Evolutionary conservation across 2,329 filamentous ascomycete genomes (phyloP).

Genomic region (Aspergillus fischeri): DNA sequence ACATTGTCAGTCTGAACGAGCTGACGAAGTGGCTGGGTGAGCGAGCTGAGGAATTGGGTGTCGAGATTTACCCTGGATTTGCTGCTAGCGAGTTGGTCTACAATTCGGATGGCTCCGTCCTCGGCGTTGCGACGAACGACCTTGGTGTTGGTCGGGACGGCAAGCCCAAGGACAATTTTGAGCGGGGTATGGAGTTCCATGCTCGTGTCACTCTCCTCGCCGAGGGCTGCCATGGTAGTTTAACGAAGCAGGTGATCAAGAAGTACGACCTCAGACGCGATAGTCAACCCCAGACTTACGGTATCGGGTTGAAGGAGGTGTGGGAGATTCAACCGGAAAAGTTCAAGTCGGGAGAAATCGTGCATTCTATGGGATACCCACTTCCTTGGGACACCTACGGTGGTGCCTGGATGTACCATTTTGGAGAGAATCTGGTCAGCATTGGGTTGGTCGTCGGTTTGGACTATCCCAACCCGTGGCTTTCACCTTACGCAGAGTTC

Average conservation of each 20-base stretch:
- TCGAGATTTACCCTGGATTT: constrained; percentile 95
- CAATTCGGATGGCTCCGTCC: constrained; percentile 77
- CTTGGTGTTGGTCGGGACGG: constrained; percentile 78
- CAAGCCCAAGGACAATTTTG: constrained; percentile 82
- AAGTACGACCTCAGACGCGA: constrained; percentile 88
- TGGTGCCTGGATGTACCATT: constrained; percentile 99
- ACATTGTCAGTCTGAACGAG: constrained; percentile 93
- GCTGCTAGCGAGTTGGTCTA: constrained; percentile 92
- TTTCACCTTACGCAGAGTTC: constrained; percentile 93
- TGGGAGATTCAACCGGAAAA: constrained; percentile 95
- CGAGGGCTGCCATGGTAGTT: constrained; percentile 91
- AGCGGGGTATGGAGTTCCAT: constrained; percentile 98
- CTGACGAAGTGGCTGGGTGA: constrained; percentile 95
- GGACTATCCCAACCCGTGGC: constrained; percentile 94
- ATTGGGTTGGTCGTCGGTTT: constrained; percentile 88
- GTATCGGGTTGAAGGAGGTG: constrained; percentile 89
- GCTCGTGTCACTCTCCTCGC: constrained; percentile 85
- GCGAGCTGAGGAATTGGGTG: constrained; percentile 90
- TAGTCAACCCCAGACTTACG: constrained; percentile 92
- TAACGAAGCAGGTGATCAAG: constrained; percentile 91
- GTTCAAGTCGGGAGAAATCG: constrained; percentile 79
- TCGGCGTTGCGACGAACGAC: constrained; percentile 94
- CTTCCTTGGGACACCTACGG: constrained; percentile 86
- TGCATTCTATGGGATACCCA: constrained; percentile 91
- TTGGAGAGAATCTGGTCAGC: constrained; percentile 92